A percentile compares a stretch with the other conserved stretches of the same genome.
phyloP scores from a whole-genome alignment of 164 flowering plant genomes.

The Vitis rotundifolia region DNA sequence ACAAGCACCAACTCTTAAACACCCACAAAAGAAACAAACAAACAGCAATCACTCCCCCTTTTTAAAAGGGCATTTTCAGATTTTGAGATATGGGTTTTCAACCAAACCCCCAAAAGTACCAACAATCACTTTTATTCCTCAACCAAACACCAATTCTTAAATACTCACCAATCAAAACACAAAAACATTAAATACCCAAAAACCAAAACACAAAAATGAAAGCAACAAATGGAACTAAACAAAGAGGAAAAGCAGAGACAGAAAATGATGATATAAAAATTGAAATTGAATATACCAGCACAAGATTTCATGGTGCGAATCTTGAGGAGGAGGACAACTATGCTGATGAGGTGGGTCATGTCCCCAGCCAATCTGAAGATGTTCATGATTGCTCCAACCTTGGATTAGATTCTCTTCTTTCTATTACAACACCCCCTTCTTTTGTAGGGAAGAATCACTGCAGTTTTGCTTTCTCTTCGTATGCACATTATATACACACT shows the following conservation, averaged over 20 bases:
- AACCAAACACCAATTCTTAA: not conserved
- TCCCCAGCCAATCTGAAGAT: slow-evolving; percentile 55
- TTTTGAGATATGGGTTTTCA: no score
- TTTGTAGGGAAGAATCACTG: no score
- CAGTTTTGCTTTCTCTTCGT: no score
- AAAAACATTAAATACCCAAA: not conserved
- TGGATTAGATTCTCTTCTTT: no score
- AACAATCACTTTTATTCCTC: not conserved
- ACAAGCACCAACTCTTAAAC: no score
- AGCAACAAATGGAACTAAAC: not conserved
- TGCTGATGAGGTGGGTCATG: slow-evolving; percentile 57
- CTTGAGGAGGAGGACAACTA: slow-evolving; percentile 48
- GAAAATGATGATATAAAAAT: not conserved
- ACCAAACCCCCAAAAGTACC: no score
- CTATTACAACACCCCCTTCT: not conserved
- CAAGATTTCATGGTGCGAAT: slow-evolving; percentile 55
- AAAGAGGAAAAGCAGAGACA: not conserved
- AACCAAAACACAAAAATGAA: not conserved
- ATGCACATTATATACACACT: no score
- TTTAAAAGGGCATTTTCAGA: no score
- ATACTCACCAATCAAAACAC: not conserved
- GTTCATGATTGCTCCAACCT: slow-evolving; percentile 29
- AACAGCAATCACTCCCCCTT: no score
- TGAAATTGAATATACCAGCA: slow-evolving; percentile 29
- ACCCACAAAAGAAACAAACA: no score